These are phyloP conservation scores for Skeletonema marinoi DNA, from an alignment of 108 stramenopile genomes.

Conservation along the genomic window DNA sequence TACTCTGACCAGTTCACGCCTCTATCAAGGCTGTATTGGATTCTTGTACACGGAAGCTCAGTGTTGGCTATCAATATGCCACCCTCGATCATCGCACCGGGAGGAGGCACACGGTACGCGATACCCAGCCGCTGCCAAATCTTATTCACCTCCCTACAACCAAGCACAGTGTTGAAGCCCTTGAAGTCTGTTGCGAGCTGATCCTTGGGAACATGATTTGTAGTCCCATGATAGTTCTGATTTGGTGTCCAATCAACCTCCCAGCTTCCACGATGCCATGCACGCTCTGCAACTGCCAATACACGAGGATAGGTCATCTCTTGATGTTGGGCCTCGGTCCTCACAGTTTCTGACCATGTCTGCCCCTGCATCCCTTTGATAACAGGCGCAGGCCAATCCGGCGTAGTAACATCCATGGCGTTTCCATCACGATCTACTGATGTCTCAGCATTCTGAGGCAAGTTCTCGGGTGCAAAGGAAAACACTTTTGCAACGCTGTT, in stretches of 20 bases:
- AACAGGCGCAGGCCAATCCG: not conserved
- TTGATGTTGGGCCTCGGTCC: not conserved
- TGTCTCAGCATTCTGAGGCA: not conserved
- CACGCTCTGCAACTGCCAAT: not conserved
- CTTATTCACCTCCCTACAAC: constrained; percentile 11
- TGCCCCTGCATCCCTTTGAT: not conserved
- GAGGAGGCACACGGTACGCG: constrained; percentile 12
- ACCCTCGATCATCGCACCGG: constrained; percentile 5
- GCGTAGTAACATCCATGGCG: not conserved
- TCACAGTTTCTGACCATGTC: not conserved
- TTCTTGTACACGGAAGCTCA: constrained; percentile 14
- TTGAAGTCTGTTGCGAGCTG: constrained; percentile 17
- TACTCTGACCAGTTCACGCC: constrained; percentile 3
- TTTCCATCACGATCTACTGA: not conserved
- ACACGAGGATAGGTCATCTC: not conserved
- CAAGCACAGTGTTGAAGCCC: constrained; percentile 8
- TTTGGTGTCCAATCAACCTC: not conserved
- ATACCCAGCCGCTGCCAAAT: not conserved
- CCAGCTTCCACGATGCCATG: not conserved
- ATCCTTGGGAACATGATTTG: constrained; percentile 2
- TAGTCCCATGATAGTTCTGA: not conserved
- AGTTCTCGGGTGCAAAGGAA: not conserved
- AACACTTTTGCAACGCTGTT: not conserved
- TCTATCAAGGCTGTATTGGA: constrained; percentile 18
- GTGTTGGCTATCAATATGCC: constrained; percentile 13